Base-by-base conservation (phyloP, 768 basidiomycete genomes). In the Tricholoma hemisulphureum region DNA sequence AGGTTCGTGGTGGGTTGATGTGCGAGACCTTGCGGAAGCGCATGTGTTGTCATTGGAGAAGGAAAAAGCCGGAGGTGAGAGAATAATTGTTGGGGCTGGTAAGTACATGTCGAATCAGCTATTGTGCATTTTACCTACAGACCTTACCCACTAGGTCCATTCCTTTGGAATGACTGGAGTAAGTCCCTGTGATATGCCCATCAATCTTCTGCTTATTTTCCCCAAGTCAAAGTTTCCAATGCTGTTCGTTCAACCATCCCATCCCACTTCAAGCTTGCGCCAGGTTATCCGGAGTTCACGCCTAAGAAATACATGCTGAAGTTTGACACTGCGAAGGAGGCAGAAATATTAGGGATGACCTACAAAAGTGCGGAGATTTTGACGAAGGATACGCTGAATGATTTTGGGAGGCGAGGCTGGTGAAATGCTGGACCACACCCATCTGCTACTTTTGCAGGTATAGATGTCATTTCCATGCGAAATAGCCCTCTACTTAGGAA, bases 21-120 rank as follows among this genome's bases (percentile, higher is more conserved):
- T 85, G 6, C 77, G 83, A 8, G 84, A 86, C 65, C 65, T 83
- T 32, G 84, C 84, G 0, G 71, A 77, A 18, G 85, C 79, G 0
- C 86, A 89, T 64, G 74, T 76, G 0, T 66, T 71, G 6, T 83
- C 83, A 4, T 67, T 90, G 18, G 75, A 77, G 54, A 78, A 74
- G 50, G 72, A 77, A 20, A 76, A 73, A 2, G 86, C 85, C 0
- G 80, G 78, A 1, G 82, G 82, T 1, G 75, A 88, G 58, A 74
- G 88, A 32, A 79, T 88, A 64, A 76, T 88, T 64, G 61, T 82
- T 39, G 69, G 67, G 21, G 70, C 66, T 2, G 67, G 69, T 7
- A 45, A 45, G 43, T 45, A 4, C 23, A 45, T 45, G n/a, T 1
- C 11, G 4, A 3, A 21, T 28, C 16, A 39, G n/a, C 23, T 18